Evolutionary conservation across 352 stramenopile genomes (phyloP), one percentile per base, ranked within the genome.

Genomic region (Phytopythium cucurbitacearum): DNA sequence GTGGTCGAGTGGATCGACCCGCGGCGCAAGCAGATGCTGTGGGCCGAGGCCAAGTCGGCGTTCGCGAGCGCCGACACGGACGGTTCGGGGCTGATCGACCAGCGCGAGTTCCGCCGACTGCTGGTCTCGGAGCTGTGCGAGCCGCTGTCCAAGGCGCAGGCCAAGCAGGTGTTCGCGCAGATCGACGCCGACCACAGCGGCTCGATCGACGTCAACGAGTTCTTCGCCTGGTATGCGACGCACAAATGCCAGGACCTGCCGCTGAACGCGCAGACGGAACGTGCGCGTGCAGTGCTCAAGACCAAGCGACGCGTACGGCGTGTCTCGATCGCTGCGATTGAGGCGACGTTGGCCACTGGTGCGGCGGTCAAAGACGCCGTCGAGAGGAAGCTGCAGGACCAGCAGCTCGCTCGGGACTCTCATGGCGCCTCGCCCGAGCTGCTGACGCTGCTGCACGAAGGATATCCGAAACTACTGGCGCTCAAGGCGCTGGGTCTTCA

Each of bases 191-290:
- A 80, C 36, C 56, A 59, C 35, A 80, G 67, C 43, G 71, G 67
- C 10, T 68, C 64, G 39, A 75, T 80, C 42, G 67, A 77, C 40
- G 75, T 80, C 48, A 46, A 71, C 44, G 71, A 80, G 57, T 80
- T 80, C 48, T 80, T 77, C 48, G 42, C 65, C 35, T 80, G 71
- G 71, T 80, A 80, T 41, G 71, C 67, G 6, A 63, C 59, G 5
- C 61, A 76, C 13, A 80, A 75, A n/a, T 76, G 67, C 48, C 71
- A 80, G 53, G 71, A 80, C 40, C 69, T 69, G 35, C 67, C 64
- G 21, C 12, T 53, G 33, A 76, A 64, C 0, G 12, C 56, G 9
- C 53, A 80, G 37, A 66, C 71, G 39, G 71, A 74, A 21, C 71
- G 71, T 36, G 59, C 57, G 7, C 52, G 58, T 3, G 64, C 62